Evolutionary conservation across 768 basidiomycete genomes (phyloP), one percentile per base, ranked within the genome.

Genomic region (Kwoniella mangroviensis): DNA sequence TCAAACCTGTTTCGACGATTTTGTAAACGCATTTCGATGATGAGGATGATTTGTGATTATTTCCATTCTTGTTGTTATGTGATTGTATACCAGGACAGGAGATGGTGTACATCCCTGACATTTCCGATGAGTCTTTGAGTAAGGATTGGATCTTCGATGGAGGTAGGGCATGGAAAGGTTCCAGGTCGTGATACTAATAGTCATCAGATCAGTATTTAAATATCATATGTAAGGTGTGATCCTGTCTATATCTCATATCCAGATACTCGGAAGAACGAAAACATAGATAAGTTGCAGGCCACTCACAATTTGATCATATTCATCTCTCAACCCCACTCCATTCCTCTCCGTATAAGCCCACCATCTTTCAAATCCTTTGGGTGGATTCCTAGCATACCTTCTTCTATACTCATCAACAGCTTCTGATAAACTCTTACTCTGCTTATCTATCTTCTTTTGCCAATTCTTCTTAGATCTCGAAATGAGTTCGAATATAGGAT

Each of bases 271-370:
- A 26, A 56, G 10, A 41, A 28, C 19, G 28, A 41, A 15, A 21
- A 34, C 22, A 24, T 26, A 59, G 13, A 41, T 28, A 15, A 63
- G 9, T 34, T 34, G 34, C 56, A 63, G 21, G 2, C 53, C 57
- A 73, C 81, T 70, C 49, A 82, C 77, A 26, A 83, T 83, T 65
- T 82, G 81, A 70, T 83, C 82, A 62, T 81, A 83, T 71, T 83
- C 76, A 66, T 81, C 76, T n/a, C 73, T 74, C 17, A 82, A 64
- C 43, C 74, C 73, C 3, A 79, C 75, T 9, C 73, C 71, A 56
- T 80, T 63, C 43, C 71, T 45, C 63, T 72, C 42, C 3, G 69
- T 74, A 67, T 73, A 77, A 2, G 21, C 52, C 76, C 75, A 81
- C 79, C 79, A 81, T 24, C 68, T 58, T 41, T 81, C 80, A 61